A percentile compares a stretch with the other conserved stretches of the same genome.
Conservation (phyloP, 73 alveolate species). For the Tetrahymena malaccensis region DNA sequence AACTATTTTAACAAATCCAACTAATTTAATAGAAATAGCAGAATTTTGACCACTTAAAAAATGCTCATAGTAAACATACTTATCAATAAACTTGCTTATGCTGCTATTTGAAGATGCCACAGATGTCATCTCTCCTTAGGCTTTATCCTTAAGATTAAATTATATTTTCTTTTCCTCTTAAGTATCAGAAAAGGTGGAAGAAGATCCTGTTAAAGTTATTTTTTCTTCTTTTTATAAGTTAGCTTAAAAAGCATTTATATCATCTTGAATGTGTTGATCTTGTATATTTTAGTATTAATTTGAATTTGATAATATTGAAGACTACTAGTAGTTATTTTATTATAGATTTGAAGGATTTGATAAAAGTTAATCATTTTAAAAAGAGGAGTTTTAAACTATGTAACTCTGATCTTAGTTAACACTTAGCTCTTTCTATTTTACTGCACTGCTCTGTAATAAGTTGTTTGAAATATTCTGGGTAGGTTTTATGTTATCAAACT, state of each 20-base stretch:
- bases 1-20: neutral
- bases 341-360: neutral
- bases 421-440: neutral
- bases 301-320: neutral
- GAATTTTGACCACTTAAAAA: neutral
- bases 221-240: neutral
- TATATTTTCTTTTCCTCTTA: neutral
- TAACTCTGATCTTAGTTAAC: neutral
- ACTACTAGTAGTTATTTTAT: too few relatives aligned
- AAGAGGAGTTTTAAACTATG: neutral
- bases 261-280: too few relatives aligned
- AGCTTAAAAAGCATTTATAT: too few relatives aligned
- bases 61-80: neutral
- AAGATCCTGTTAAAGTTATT: neutral
- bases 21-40: neutral
- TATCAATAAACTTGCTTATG: neutral
- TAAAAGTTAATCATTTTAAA: neutral
- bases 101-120: neutral
- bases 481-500: neutral
- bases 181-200: neutral
- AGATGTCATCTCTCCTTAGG: neutral
- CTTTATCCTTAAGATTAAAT: neutral
- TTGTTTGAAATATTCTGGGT: neutral
- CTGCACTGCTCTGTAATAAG: neutral
- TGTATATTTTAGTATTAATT: too few relatives aligned